Conservation (phyloP, 208 protist species). For the Leishmania gerbilli region DNA sequence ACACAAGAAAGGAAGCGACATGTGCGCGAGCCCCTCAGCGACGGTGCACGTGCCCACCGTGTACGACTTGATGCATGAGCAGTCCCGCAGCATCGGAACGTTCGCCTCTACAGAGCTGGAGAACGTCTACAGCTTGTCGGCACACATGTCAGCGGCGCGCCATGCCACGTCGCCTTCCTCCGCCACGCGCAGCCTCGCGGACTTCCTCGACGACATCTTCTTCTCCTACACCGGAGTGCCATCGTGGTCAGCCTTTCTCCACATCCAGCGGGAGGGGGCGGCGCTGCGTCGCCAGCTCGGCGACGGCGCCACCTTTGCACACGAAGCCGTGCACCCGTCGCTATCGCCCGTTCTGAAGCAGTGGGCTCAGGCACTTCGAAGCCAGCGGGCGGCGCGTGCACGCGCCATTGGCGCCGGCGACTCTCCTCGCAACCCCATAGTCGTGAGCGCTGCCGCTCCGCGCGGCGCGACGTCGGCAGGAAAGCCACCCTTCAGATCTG, state of each 20-base stretch:
- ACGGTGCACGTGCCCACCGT: constrained; percentile 13
- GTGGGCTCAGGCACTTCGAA: constrained; percentile 29
- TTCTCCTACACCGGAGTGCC: constrained; percentile 64
- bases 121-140: not conserved
- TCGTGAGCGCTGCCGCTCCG: not conserved
- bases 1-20: not conserved
- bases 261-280: constrained; percentile 44
- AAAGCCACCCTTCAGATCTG: not conserved
- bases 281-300: constrained; percentile 41
- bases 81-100: constrained; percentile 1
- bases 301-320: constrained; percentile 45
- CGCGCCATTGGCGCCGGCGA: not conserved
- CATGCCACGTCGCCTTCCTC: constrained; percentile 1
- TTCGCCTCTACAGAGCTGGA: constrained; percentile 10
- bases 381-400: constrained; percentile 17
- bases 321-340: constrained; percentile 50
- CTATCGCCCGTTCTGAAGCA: constrained; percentile 39
- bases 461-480: not conserved
- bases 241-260: constrained; percentile 39
- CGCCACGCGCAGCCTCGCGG: constrained; percentile 26
- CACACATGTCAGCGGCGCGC: not conserved
- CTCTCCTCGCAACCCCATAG: not conserved
- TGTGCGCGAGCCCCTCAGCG: not conserved
- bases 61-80: constrained; percentile 9
- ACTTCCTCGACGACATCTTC: constrained; percentile 60